Evolutionary conservation across 805 yeast genomes (phyloP).

Genomic region (Teunomyces lycoperdinae): DNA sequence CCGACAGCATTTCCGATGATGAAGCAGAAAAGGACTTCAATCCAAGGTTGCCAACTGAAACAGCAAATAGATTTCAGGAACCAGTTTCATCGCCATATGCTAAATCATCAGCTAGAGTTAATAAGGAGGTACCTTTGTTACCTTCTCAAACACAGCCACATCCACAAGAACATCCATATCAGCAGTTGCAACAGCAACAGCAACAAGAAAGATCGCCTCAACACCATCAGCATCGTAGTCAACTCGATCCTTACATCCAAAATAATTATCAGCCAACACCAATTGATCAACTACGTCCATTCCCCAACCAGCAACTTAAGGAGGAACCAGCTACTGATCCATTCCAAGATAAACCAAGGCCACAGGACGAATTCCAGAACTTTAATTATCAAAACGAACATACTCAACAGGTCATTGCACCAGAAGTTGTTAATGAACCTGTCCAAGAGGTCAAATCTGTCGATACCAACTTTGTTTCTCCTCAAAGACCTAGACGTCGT

Average conservation of each 20-base stretch:
- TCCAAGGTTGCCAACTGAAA: constrained; percentile 29
- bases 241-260: constrained; percentile 11
- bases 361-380: constrained; percentile 14
- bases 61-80: constrained; percentile 23
- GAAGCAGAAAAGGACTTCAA: constrained; percentile 19
- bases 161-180: constrained; percentile 7
- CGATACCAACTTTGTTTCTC: constrained; percentile 7
- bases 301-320: not conserved
- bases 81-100: constrained; percentile 25
- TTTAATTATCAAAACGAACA: constrained; percentile 27
- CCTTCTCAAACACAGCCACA: not conserved
- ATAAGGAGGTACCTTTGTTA: not conserved
- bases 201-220: constrained; percentile 16
- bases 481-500: constrained; percentile 30
- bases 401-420: constrained; percentile 15
- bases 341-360: constrained; percentile 5
- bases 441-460: not conserved
- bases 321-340: constrained; percentile 4
- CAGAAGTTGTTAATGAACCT: constrained; percentile 7
- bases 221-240: constrained; percentile 14
- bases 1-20: constrained; percentile 14
- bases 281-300: not conserved
- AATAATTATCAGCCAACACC: constrained; percentile 3
- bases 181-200: constrained; percentile 14
- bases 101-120: constrained; percentile 10